phyloP scores from a whole-genome alignment of 2,329 filamentous ascomycete species.

The Trichoderma oligosporum region DNA sequence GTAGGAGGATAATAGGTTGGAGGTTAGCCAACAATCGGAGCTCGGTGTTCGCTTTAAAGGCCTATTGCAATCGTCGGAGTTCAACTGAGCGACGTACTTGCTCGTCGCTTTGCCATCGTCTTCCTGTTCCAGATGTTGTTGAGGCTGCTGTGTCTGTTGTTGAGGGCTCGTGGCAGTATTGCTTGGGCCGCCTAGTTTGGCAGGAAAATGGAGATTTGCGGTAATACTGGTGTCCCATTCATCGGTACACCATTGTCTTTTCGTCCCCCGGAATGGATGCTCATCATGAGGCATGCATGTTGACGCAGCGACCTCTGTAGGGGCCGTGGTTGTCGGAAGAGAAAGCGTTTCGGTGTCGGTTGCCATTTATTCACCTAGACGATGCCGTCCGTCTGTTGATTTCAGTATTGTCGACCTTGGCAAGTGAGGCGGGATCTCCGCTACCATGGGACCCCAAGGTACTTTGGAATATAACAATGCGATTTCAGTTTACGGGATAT shows the following conservation, averaged over 20 bases:
- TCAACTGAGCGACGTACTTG: slow-evolving; percentile 17
- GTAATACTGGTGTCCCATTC: slow-evolving; percentile 33
- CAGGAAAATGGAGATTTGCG: slow-evolving; percentile 16
- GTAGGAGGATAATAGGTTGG: slow-evolving; percentile 20
- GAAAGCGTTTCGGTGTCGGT: slow-evolving; percentile 35
- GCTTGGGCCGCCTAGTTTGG: background rate
- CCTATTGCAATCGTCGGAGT: slow-evolving; percentile 8
- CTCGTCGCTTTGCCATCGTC: slow-evolving; percentile 10
- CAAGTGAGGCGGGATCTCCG: background rate
- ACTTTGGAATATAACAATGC: background rate
- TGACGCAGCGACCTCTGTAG: slow-evolving; percentile 31
- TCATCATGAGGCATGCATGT: slow-evolving; percentile 23
- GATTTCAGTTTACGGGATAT: background rate
- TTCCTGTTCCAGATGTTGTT: slow-evolving; percentile 12
- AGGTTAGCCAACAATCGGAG: slow-evolving; percentile 18
- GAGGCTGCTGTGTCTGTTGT: slow-evolving; percentile 12
- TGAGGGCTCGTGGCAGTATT: slow-evolving; percentile 8
- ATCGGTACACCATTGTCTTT: slow-evolving; percentile 20
- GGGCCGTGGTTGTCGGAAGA: slow-evolving; percentile 32
- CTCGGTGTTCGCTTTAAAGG: slow-evolving; percentile 7
- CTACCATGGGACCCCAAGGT: background rate
- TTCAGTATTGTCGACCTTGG: background rate
- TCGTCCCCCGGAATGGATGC: slow-evolving; percentile 22
- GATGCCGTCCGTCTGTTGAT: background rate
- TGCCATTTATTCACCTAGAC: slow-evolving; percentile 24